Conservation (phyloP, 2,329 filamentous ascomycete species). For the Diplocarpon mali region DNA sequence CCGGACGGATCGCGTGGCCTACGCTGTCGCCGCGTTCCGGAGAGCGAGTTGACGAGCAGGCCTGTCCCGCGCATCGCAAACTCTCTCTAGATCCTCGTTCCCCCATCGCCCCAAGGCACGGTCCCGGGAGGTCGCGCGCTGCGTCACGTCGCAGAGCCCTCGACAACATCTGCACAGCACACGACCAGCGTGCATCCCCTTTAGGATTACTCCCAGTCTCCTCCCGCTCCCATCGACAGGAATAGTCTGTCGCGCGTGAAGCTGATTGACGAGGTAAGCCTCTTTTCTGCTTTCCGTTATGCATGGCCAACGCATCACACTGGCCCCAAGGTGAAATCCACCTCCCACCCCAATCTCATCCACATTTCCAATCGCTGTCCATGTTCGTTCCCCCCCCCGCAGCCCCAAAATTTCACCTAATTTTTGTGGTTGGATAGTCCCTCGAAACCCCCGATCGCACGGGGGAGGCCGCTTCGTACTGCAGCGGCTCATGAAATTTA, state of each 20-base stretch:
- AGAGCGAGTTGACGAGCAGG: background rate
- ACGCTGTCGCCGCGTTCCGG: background rate
- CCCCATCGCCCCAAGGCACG: constrained; percentile 2
- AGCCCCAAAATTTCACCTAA: constrained; percentile 24
- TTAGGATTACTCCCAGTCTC: constrained; percentile 11
- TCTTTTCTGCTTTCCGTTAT: constrained; percentile 25
- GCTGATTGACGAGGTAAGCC: constrained; percentile 27
- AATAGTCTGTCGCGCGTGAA: constrained; percentile 20
- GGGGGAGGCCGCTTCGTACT: constrained; percentile 11
- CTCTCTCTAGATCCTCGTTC: constrained; percentile 1
- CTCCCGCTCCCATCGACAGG: constrained; percentile 20
- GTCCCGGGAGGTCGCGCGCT: constrained; percentile 7
- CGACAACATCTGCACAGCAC: constrained; percentile 12
- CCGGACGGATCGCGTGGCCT: background rate
- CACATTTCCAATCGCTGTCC: constrained; percentile 22
- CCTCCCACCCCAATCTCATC: constrained; percentile 18
- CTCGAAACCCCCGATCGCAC: constrained; percentile 5
- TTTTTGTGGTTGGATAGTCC: constrained; percentile 25
- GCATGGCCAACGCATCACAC: constrained; percentile 28
- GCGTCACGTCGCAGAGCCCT: constrained; percentile 14
- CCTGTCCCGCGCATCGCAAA: background rate
- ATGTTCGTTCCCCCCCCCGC: constrained; percentile 13
- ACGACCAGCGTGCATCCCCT: constrained; percentile 9
- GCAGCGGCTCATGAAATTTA: constrained; percentile 20
- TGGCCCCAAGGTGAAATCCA: constrained; percentile 24